These are phyloP conservation scores for Lignosus rhinocerotis DNA, from an alignment of 1,284 basidiomycete species.

Conservation along the genomic window DNA sequence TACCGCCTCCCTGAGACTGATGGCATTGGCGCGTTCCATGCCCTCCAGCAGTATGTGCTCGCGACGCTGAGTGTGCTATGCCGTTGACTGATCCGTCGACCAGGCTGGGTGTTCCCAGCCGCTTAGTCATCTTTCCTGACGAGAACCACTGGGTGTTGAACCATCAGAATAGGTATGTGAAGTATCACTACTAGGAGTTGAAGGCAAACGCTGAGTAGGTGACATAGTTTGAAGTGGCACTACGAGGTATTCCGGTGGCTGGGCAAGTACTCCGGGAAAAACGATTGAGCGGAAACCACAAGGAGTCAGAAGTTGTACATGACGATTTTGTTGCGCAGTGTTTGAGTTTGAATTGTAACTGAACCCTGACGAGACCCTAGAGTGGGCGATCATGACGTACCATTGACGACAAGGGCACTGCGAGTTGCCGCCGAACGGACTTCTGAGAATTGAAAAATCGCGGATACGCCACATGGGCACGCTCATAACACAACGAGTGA, in stretches of 20 bases:
- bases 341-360: not conserved
- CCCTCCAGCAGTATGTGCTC: slow-evolving; percentile 68
- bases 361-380: not conserved
- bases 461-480: no score
- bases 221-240: slow-evolving; percentile 75
- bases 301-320: slow-evolving; percentile 1
- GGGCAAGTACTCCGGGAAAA: slow-evolving; percentile 66
- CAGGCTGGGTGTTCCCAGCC: slow-evolving; percentile 75
- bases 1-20: slow-evolving; percentile 84
- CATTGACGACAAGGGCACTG: no score
- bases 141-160: slow-evolving; percentile 93
- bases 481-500: no score
- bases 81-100: slow-evolving; percentile 16
- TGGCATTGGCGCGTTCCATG: slow-evolving; percentile 80
- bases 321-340: not conserved
- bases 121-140: slow-evolving; percentile 88
- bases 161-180: slow-evolving; percentile 65
- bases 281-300: slow-evolving; percentile 4
- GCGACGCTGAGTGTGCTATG: slow-evolving; percentile 13
- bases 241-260: slow-evolving; percentile 90
- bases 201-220: not conserved
- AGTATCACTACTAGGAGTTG: not conserved
- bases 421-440: no score
- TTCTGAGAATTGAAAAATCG: no score
- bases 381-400: no score